Evolutionary conservation across 148 eudicot species (phyloP), one percentile per base, ranked within the genome.

Genomic region (Fagopyrum tataricum): DNA sequence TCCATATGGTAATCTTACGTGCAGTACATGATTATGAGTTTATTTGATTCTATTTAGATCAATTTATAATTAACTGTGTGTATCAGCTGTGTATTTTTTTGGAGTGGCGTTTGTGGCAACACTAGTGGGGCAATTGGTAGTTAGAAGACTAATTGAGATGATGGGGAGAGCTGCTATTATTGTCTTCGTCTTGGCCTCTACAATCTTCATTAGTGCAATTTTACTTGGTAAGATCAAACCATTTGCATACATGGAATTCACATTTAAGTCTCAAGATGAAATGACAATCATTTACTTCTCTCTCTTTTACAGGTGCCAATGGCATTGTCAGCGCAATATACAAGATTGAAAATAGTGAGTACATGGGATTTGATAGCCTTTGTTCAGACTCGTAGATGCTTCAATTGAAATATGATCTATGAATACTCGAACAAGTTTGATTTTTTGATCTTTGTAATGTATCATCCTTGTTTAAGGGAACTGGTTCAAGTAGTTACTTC

Each of bases 291-390:
- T 11, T 12, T 49, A 2, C 11, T 47, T 49, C 20, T 9, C 17
- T 9, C 17, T 55, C 17, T 31, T 12, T 5, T 1, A 4, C 53
- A 85, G 89, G 91, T 73, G 91, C 87, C 42, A 88, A 85, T 4
- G 91, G 91, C 42, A 73, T 87, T 40, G 77, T 71, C 47, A 69
- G 76, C 71, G 85, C 82, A 76, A 58, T 87, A 7, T 75, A 78
- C 76, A 87, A 83, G 84, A 73, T 87, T 61, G 73, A 83, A 73
- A 80, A 83, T 52, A 73, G 77, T 13, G 91, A 85, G 39, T 87
- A 87, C 68, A 87, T 87, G 91, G 91, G 91, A 41, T 87, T 87
- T 51, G 88, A 87, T 44, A 81, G 74, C 67, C 77, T 87, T 9
- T 85, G 91, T 14, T 62, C 67, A 4, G 67, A 62, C 7, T 62